Base-by-base conservation (phyloP, 495 filamentous ascomycete species). In the Aspergillus haitiensis region DNA sequence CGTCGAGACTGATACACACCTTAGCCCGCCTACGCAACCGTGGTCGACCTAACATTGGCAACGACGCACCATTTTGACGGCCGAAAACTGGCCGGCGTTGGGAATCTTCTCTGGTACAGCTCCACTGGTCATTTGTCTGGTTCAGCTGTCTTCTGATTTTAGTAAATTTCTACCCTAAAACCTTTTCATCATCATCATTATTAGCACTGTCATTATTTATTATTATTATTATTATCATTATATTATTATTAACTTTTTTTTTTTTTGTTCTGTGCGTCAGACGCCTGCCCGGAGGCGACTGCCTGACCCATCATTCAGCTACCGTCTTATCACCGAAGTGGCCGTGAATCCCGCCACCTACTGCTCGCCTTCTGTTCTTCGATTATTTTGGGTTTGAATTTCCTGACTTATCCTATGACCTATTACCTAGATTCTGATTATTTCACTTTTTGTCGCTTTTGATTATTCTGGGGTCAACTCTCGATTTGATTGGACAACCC, bases 31-130 rank as follows among this genome's bases (percentile, higher is more conserved):
- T 62, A 7, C 55, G 55, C 67, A 73, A 72, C 66, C 71, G 66
- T 70, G 66, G 69, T 72, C 64, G 67, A 69, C 60, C 51, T 52
- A 59, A 39, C 59, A 64, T 67, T 69, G 67, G 70, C 31, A 58
- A 62, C 60, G 56, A 44, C 44, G 44, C n/a, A 58, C 48, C 52
- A 57, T 59, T 59, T 64, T 52, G 50, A 61, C 58, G 56, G 52
- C 55, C 61, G 58, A 63, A 64, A 52, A 63, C 56, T 60, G 56
- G 53, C 61, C 64, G 62, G 35, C 54, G 57, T 56, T 60, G 51
- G 60, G 65, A 40, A 61, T 55, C 51, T 57, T 40, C 42, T 61
- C 56, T 65, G 63, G 61, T 58, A 58, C 61, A 58, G 64, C 65
- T 69, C 67, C 67, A 69, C 67, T 49, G 35, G 49, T 62, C 58